Base-by-base conservation (phyloP, 805 yeast genomes). In the Ogataea zsoltii region DNA sequence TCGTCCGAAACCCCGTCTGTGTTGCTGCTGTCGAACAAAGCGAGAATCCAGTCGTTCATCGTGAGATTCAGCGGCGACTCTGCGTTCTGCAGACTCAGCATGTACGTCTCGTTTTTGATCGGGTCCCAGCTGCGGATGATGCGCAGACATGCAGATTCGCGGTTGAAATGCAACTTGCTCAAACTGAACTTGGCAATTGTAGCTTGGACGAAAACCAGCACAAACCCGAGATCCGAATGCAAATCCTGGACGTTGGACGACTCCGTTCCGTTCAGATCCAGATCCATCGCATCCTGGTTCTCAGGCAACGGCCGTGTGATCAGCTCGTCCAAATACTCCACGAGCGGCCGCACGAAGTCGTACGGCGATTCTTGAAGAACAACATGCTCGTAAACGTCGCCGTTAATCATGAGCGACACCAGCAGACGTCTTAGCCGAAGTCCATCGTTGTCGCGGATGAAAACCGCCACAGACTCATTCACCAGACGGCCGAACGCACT, bases 1-100 rank as follows among this genome's bases (percentile, higher is more conserved):
- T 86, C 91, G 64, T 92, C 97, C 0, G 96, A 83, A 30, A 91
- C 79, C 3, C 97, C 96, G 31, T 83, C 84, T 26, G 87, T 50
- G 44, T 61, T 60, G 2, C 57, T 45, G 17, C 55, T 47, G 50
- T 88, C 91, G 65, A 87, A 90, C 33, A 92, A 64, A 1, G 94
- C 91, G 21, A 76, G 68, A 37, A 86, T 77, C 98, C 98, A 92
- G 18, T 80, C 85, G 35, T 79, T 77, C 14, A 83, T 65, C 51
- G 44, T 66, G 23, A 51, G 54, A 42, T 45, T 57, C 38, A 57
- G 23, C 34, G 61, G 55, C 2, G 59, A 56, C 6, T 61, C 55
- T 10, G 53, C 57, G 16, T 55, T 50, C 21, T 65, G 58, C 21
- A 54, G 7, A 25, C 47, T 10, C 17, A 40, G 44, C 42, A 45